Evolutionary conservation across 768 basidiomycete species (phyloP).

Genomic region (Candolleomyces eurysporus): DNA sequence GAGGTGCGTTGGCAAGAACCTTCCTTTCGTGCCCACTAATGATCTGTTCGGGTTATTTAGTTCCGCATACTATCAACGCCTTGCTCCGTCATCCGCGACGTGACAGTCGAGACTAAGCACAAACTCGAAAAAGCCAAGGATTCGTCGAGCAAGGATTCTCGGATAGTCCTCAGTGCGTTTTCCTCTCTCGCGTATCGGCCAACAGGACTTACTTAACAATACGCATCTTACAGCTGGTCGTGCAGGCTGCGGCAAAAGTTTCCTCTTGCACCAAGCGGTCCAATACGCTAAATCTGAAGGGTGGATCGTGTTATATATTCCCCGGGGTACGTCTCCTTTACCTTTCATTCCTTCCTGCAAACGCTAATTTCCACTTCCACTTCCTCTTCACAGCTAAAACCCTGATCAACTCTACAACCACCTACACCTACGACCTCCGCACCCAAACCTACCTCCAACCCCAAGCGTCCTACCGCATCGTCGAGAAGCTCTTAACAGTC

Average conservation of each 20-base stretch:
- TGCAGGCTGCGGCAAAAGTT: conserved; percentile 80
- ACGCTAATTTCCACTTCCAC: neutral
- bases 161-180: conserved; percentile 64
- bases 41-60: conserved; percentile 28
- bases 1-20: conserved; percentile 49
- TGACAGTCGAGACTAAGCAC: conserved; percentile 57
- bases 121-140: conserved; percentile 50
- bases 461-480: conserved; percentile 55
- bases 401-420: conserved; percentile 72
- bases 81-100: conserved; percentile 66
- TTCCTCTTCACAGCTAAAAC: conserved; percentile 24
- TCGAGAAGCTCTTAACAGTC: conserved; percentile 59
- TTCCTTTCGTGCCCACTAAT: neutral
- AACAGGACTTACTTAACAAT: conserved; percentile 9
- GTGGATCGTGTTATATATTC: conserved; percentile 87
- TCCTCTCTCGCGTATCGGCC: neutral
- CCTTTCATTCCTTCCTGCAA: neutral
- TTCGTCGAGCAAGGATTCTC: conserved; percentile 46
- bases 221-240: conserved; percentile 53
- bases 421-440: conserved; percentile 70
- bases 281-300: conserved; percentile 59
- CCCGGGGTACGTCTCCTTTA: conserved; percentile 53
- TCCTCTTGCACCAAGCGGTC: conserved; percentile 72
- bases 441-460: conserved; percentile 80
- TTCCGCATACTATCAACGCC: conserved; percentile 70